Base-by-base conservation (phyloP, 73 alveolate species). In the Tetrahymena elliotti region DNA sequence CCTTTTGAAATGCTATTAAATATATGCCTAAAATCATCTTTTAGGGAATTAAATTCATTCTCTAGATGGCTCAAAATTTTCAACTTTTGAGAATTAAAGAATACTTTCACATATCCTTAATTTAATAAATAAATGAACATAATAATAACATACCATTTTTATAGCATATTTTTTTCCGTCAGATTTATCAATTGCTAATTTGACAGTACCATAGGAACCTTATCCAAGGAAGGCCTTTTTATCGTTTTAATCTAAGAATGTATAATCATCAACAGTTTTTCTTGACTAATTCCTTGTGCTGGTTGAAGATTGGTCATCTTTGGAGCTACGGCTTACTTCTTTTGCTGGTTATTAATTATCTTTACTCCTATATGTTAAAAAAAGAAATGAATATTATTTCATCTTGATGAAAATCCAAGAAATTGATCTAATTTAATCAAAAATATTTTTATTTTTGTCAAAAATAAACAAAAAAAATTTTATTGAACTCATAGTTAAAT, bases 121-220 rank as follows among this genome's bases (percentile, higher is more conserved):
- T 18, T 0, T 47, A 18, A 27, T 10, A 27, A 1, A 47, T 12
- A 16, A 18, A 52, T 35, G 53, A n/a, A n/a, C n/a, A n/a, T 84
- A 22, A 88, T 12, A 47, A 39, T 9, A 20, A 84, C 18, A 38
- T 94, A 94, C 96, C 31, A 94, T 94, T 94, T 94, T 94, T 93
- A 94, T 94, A 10, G 96, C 96, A 41, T 94, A 94, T 13, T 84
- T 47, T 10, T 94, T 52, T 31, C 96, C 96, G 39, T 88, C 93
- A 36, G 93, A 83, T 6, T 92, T 52, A 94, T 94, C 96, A 18
- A 53, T 84, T 16, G 93, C 96, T 41, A 94, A 47, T 54, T 83
- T 94, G 24, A 94, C 96, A 37, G 93, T 47, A 33, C 96, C 96
- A 84, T 94, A 94, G 82, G 95, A 84, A 31, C 96, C 96, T 83